Percentiles rank a stretch among this genome's conserved stretches.
Evolutionary conservation across 192 early-diverging fungal genomes (phyloP).

Genomic region (Dissophora globulifera): DNA sequence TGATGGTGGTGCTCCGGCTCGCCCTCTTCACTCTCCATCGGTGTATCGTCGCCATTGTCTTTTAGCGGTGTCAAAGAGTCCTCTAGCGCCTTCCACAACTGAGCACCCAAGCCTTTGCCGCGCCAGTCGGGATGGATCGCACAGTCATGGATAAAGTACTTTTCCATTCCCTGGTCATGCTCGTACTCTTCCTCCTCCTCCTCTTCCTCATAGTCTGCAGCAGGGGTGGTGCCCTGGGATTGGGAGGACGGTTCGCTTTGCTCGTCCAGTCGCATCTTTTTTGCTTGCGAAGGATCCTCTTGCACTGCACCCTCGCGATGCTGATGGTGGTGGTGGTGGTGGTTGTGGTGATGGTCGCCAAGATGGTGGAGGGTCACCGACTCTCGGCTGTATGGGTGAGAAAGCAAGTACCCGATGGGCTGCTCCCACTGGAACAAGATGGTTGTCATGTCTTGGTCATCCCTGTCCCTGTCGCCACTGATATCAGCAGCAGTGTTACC

Average conservation of each 20-base stretch:
- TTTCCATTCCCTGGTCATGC: slow-evolving; percentile 43
- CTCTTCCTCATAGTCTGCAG: too few species aligned
- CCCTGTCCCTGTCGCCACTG: slow-evolving; percentile 8
- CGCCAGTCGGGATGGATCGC: slow-evolving; percentile 42
- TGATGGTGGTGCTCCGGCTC: too few species aligned
- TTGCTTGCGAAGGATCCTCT: too few species aligned
- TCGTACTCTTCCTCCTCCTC: slow-evolving; percentile 17
- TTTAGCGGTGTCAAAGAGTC: slow-evolving; percentile 26
- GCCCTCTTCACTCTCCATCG: too few species aligned
- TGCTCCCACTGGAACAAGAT: slow-evolving; percentile 48
- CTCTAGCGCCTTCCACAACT: slow-evolving; percentile 45
- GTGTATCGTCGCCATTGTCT: too few species aligned
- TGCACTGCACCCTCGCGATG: too few species aligned
- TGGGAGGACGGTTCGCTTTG: too few species aligned
- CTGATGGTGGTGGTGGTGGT: neutral
- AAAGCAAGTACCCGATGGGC: slow-evolving; percentile 42
- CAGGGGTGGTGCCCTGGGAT: too few species aligned
- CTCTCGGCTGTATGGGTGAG: slow-evolving; percentile 39
- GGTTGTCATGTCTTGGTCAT: slow-evolving; percentile 20
- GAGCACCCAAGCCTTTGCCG: slow-evolving; percentile 24
- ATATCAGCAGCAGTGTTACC: neutral
- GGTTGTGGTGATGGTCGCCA: neutral
- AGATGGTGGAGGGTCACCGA: slow-evolving; percentile 32
- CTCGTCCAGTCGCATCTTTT: too few species aligned
- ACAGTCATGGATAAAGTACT: slow-evolving; percentile 48